These are phyloP conservation scores for Tardiomyces blankii DNA, from an alignment of 1,139 yeast species.

Conservation along the genomic window DNA sequence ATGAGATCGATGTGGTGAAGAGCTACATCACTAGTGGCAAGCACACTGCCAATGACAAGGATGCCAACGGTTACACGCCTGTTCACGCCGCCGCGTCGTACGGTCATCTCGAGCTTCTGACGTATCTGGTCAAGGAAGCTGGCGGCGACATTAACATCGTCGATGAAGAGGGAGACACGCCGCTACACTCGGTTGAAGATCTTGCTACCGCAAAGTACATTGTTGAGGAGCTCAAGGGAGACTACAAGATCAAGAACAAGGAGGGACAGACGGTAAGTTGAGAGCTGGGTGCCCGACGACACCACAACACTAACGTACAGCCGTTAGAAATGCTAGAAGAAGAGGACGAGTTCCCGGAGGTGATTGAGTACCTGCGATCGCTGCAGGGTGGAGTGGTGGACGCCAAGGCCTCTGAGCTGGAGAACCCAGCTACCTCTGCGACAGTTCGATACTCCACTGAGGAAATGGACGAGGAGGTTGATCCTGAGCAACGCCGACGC, in stretches of 20 bases:
- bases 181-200: constrained; percentile 83
- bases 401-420: constrained; percentile 7
- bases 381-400: constrained; percentile 20
- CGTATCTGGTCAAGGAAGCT: constrained; percentile 37
- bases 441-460: constrained; percentile 4
- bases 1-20: constrained; percentile 50
- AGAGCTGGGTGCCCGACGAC: no score
- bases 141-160: constrained; percentile 76
- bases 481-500: constrained; percentile 47
- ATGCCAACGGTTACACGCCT: constrained; percentile 91
- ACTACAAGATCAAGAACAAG: constrained; percentile 47
- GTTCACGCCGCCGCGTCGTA: constrained; percentile 95
- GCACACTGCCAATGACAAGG: constrained; percentile 58
- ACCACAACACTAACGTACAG: constrained; percentile 4
- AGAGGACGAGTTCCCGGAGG: constrained; percentile 77
- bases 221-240: constrained; percentile 57
- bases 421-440: constrained; percentile 4
- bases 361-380: constrained; percentile 49
- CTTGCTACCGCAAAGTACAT: constrained; percentile 50
- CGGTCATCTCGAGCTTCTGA: constrained; percentile 62
- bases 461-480: constrained; percentile 20
- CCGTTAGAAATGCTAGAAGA: constrained; percentile 58
- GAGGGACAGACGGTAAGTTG: constrained; percentile 48
- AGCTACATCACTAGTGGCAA: constrained; percentile 39
- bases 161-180: constrained; percentile 91